A percentile compares a stretch with the other conserved stretches of the same genome.
Conservation (phyloP, 352 stramenopile genomes). For the Globisporangium ultimum region DNA sequence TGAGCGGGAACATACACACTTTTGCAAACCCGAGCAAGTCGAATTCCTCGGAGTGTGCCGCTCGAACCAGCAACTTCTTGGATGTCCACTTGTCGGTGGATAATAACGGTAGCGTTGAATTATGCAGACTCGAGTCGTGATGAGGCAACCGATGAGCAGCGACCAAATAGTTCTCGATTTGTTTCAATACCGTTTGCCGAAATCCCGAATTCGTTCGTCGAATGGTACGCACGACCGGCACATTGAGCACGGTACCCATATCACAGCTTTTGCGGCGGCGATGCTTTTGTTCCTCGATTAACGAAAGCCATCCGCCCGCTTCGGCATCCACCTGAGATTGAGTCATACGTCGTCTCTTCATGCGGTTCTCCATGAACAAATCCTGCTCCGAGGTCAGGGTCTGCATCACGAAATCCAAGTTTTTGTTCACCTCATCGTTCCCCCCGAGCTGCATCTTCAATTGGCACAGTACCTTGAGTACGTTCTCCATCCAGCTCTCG, state of each 20-base stretch:
- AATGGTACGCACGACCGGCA: slow-evolving; percentile 25
- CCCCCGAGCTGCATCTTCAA: slow-evolving; percentile 36
- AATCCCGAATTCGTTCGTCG: slow-evolving; percentile 49
- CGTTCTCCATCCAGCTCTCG: slow-evolving; percentile 76
- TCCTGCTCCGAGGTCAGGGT: slow-evolving; percentile 65
- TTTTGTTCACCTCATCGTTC: slow-evolving; percentile 31
- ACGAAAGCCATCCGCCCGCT: slow-evolving; percentile 39
- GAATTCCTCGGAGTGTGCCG: slow-evolving; percentile 35
- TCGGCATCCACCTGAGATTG: slow-evolving; percentile 19
- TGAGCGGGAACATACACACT: slow-evolving; percentile 49
- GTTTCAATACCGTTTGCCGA: slow-evolving; percentile 44
- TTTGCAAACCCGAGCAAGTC: slow-evolving; percentile 49
- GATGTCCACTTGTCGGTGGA: slow-evolving; percentile 29
- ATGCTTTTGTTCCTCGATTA: slow-evolving; percentile 51
- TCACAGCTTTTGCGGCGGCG: slow-evolving; percentile 34
- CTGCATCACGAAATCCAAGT: slow-evolving; percentile 69
- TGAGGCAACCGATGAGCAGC: slow-evolving; percentile 8
- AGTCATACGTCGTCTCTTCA: slow-evolving; percentile 14
- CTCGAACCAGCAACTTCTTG: slow-evolving; percentile 31
- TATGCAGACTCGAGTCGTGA: neutral
- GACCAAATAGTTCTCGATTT: slow-evolving; percentile 48
- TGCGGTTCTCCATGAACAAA: slow-evolving; percentile 37
- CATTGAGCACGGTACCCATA: slow-evolving; percentile 11
- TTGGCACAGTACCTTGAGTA: slow-evolving; percentile 51
- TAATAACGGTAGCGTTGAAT: neutral